Base-by-base conservation (phyloP, 805 yeast genomes). In the Kurtzmaniella cleridarum region DNA sequence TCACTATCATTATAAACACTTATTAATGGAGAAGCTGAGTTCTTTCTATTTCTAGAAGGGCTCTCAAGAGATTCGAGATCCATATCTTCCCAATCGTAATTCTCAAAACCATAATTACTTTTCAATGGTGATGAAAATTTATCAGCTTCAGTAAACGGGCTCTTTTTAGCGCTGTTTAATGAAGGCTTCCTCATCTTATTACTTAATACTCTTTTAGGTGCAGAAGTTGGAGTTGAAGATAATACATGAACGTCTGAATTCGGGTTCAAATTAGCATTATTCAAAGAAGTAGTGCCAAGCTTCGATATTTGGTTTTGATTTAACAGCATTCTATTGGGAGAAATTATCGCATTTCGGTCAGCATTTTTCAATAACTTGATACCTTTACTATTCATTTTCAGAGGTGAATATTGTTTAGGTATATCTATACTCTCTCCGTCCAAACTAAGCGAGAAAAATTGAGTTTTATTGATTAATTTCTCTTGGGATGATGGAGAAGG, bases 401-500 rank as follows among this genome's bases (percentile, higher is more conserved):
- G 50, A 3, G 66, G 62, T 5, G 63, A 52, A 39, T 51, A 46
- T 30, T 48, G 40, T 32, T 43, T 41, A 5, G 41, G 34, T 14
- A 8, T 16, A 12, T 36, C 36, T 23, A 8, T 8, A 30, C 8
- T 11, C 12, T 30, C 16, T 5, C 12, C n/a, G 13, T 30, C 16
- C 11, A 16, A 16, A 11, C 17, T n/a, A 7, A n/a, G 18, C 12
- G 20, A 14, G 28, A 36, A 36, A n/a, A 28, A 29, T 14, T 30
- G 39, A 10, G 27, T 27, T 14, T 45, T 44, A 34, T 40, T 47
- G 37, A 41, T 27, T n/a, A 30, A 16, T 28, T 33, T 30, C 9
- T 17, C 36, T 11, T 35, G 34, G 18, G 57, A 46, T 18, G 61
- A 52, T 3, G 71, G 72, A 11, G 71, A 65, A 3, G 74, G 74